A percentile compares a stretch with the other conserved stretches of the same genome.
phyloP scores from a whole-genome alignment of 2,329 filamentous ascomycete genomes.

The Aspergillus udagawae region DNA sequence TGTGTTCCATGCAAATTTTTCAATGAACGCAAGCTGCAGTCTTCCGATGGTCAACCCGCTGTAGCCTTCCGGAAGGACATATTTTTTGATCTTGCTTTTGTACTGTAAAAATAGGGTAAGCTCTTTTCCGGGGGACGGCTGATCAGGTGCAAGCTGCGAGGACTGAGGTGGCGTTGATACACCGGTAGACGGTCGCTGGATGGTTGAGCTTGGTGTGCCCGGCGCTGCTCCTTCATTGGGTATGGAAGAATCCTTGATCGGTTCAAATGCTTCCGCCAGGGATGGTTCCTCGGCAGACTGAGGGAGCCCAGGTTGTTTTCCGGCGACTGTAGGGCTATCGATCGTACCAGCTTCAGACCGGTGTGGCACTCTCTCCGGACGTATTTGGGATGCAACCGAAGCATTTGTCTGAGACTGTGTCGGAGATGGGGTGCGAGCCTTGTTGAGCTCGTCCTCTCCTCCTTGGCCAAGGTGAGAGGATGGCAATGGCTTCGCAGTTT shows the following conservation, averaged over 20 bases:
- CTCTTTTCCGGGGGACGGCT: constrained; percentile 72
- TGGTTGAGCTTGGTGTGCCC: constrained; percentile 23
- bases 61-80: constrained; percentile 78
- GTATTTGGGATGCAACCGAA: constrained; percentile 51
- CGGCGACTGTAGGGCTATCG: constrained; percentile 45
- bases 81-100: constrained; percentile 96
- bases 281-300: constrained; percentile 32
- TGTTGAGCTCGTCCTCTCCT: constrained; percentile 39
- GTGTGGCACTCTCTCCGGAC: constrained; percentile 60
- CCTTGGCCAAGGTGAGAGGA: constrained; percentile 55
- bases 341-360: constrained; percentile 32
- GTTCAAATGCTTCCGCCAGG: constrained; percentile 34
- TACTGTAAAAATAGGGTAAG: constrained; percentile 93
- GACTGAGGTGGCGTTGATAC: constrained; percentile 43
- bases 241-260: constrained; percentile 20
- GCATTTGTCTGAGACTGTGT: constrained; percentile 9
- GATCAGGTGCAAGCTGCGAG: constrained; percentile 55
- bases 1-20: constrained; percentile 99
- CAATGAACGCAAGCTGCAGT: constrained; percentile 92
- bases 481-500: constrained; percentile 40
- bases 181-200: constrained; percentile 15
- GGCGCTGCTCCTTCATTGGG: constrained; percentile 17
- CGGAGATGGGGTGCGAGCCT: constrained; percentile 31
- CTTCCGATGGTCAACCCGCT: constrained; percentile 81
- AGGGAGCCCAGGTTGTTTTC: constrained; percentile 57